Percentiles rank a stretch among this genome's conserved stretches.
Evolutionary conservation across 306 rosid genomes (phyloP).

Genomic region (Geum urbanum): DNA sequence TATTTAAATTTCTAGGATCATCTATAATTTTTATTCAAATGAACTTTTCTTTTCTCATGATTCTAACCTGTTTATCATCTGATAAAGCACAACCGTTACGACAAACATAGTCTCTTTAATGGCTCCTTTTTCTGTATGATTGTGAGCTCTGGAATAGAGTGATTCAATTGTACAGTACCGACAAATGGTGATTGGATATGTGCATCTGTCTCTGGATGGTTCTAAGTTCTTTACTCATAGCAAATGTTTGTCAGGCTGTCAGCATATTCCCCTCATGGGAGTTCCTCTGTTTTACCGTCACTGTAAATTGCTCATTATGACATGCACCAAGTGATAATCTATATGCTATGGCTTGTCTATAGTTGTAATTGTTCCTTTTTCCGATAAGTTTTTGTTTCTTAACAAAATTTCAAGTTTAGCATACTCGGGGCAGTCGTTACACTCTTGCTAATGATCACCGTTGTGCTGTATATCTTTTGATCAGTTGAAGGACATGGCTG

Average conservation of each 20-base stretch:
- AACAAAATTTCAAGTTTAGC: neutral
- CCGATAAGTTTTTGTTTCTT: neutral
- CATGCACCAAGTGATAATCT: neutral
- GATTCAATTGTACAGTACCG: neutral
- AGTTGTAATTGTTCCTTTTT: neutral
- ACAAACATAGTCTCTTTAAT: neutral
- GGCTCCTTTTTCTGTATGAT: neutral
- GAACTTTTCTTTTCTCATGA: neutral
- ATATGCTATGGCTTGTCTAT: neutral
- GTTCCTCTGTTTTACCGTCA: neutral
- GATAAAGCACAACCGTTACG: neutral
- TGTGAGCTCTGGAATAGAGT: neutral
- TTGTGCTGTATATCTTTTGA: constrained; percentile 18
- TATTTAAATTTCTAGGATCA: neutral
- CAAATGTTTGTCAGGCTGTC: neutral
- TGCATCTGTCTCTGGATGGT: neutral
- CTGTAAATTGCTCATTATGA: neutral
- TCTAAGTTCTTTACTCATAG: neutral
- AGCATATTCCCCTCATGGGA: neutral
- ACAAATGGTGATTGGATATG: neutral
- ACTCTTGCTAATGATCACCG: constrained; percentile 8
- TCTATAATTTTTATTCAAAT: neutral
- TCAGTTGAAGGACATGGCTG: constrained; percentile 98
- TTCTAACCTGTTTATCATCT: neutral
- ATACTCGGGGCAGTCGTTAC: neutral